Evolutionary conservation across 352 stramenopile genomes (phyloP), one percentile per base, ranked within the genome.

Genomic region (Globisporangium polare): DNA sequence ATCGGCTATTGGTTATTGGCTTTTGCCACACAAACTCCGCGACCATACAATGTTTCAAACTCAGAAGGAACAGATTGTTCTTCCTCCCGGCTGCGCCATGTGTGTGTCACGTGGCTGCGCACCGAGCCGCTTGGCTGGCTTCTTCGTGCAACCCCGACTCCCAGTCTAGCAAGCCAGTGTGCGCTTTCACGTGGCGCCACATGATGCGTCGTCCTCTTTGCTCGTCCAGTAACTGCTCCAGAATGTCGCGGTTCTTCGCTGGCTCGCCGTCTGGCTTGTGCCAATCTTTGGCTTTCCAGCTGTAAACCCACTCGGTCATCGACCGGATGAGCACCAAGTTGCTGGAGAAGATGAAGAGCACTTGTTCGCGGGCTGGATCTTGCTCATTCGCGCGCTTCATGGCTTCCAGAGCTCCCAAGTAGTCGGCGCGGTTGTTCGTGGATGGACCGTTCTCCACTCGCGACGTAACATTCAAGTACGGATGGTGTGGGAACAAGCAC

Each of bases 291-390:
- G 72, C 77, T 33, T 74, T 63, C 82, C 84, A 94, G 0, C 59
- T 75, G 2, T 58, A 60, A 39, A 94, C 63, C 82, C 82, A 92
- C 60, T 92, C 74, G 2, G 80, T 92, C 80, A 90, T 92, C 5
- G 84, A 89, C 35, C 75, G 74, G 63, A 92, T 90, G n/a, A 94
- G 67, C 26, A 90, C 41, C 80, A 90, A 87, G 41, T 77, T 90
- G 56, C 90, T 79, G 4, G 80, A 87, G 60, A 88, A 94, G 29
- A 94, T 94, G 39, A 71, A 89, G 13, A 94, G 71, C 60, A 74
- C 54, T 9, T 62, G 62, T 7, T 49, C 59, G 15, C 47, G 27
- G 6, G 60, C 63, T 0, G 75, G 69, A 26, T 92, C 67, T 60
- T 88, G 69, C 7, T 75, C 2, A 50, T 94, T 92, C 7, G 80